Conservation (phyloP, 176 grass and related monocot species). For the Alopecurus myosuroides region DNA sequence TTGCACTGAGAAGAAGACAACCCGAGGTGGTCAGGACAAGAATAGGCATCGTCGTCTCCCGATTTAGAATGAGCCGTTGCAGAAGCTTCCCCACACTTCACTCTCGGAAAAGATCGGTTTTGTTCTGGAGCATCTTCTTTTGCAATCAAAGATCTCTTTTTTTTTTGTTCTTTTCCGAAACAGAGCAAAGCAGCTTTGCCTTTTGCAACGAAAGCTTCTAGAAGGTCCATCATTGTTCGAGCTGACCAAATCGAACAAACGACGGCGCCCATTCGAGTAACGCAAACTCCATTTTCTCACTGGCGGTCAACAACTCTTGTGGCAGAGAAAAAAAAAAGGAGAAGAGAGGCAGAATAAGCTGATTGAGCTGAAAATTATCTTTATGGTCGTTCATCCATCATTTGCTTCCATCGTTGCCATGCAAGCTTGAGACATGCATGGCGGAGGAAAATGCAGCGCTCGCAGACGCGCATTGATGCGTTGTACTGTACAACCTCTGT, state of each 20-base stretch:
- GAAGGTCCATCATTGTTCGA: background rate
- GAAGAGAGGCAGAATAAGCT: background rate
- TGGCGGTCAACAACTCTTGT: background rate
- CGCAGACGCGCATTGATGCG: background rate
- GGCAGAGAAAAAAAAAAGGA: background rate
- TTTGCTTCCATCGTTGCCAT: background rate
- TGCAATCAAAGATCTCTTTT: too few species aligned
- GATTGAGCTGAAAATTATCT: background rate
- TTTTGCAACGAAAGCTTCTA: slow-evolving; percentile 12
- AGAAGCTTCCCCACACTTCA: background rate
- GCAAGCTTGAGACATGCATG: background rate
- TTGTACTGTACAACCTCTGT: background rate
- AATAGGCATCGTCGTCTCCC: too few species aligned
- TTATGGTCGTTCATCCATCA: background rate
- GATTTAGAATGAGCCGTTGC: too few species aligned
- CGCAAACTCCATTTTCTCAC: background rate
- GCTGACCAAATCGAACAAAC: background rate
- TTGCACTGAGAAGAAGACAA: too few species aligned
- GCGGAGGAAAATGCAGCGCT: background rate
- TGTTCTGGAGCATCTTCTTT: too few species aligned
- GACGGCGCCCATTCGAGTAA: background rate
- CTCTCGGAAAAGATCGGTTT: background rate
- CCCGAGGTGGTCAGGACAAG: too few species aligned
- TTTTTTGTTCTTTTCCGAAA: too few species aligned
- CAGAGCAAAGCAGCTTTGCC: background rate